Evolutionary conservation across 1,139 yeast species (phyloP).

Genomic region (Geotrichum aggregatum): DNA sequence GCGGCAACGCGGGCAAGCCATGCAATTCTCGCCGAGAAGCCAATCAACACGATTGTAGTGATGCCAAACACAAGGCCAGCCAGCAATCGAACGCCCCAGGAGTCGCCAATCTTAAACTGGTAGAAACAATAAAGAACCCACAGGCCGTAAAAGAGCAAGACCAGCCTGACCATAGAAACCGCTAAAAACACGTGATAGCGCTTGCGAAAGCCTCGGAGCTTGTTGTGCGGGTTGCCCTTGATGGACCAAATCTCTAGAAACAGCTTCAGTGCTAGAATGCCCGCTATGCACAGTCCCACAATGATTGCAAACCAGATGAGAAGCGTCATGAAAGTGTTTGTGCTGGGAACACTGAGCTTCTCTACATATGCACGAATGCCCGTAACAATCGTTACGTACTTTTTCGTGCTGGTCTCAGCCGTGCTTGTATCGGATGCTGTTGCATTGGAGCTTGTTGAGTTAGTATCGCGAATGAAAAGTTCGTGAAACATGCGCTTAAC

Average conservation of each 20-base stretch:
- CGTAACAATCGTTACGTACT: conserved; percentile 28
- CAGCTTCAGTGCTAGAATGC: conserved; percentile 28
- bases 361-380: conserved; percentile 36
- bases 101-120: conserved; percentile 36
- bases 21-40: conserved; percentile 30
- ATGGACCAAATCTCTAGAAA: conserved; percentile 29
- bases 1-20: conserved; percentile 31
- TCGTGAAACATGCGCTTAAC: neutral
- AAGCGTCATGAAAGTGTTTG: conserved; percentile 37
- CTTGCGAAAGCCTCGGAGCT: conserved; percentile 29
- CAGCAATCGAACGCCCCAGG: conserved; percentile 35
- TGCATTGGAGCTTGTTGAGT: conserved; percentile 2
- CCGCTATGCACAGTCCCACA: conserved; percentile 28
- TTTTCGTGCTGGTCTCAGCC: conserved; percentile 11
- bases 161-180: conserved; percentile 31
- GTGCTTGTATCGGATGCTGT: neutral
- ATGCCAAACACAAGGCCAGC: conserved; percentile 36
- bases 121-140: conserved; percentile 36
- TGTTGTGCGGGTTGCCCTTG: conserved; percentile 21
- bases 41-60: conserved; percentile 30
- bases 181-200: conserved; percentile 28
- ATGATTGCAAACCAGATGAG: conserved; percentile 36
- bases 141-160: conserved; percentile 35
- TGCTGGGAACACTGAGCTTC: conserved; percentile 33
- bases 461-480: conserved; percentile 1